Evolutionary conservation across 495 filamentous ascomycete species (phyloP), one percentile per base, ranked within the genome.

Genomic region (Rusavskia elegans): DNA sequence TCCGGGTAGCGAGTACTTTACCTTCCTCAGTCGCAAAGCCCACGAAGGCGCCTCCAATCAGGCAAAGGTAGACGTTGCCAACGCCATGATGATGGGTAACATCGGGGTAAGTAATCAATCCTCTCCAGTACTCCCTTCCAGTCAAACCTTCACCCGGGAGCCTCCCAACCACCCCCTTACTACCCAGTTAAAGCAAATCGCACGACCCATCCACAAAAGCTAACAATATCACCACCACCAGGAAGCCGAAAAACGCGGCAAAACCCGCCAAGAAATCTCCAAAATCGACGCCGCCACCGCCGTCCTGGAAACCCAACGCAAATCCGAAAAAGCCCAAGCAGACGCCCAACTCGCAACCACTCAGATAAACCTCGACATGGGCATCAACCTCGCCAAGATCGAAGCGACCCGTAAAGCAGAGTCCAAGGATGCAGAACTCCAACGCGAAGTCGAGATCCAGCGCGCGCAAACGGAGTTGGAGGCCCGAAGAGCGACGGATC

Each of bases 21-120:
- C 80, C 29, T 82, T 80, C 23, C 75, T 89, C 5, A 82, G 79
- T 32, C 78, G 82, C 55, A 92, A 92, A 62, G 85, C 86, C 1
- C 83, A 87, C 57, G 86, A 92, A 61, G 85, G 84, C 21, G 86
- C 86, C 17, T 79, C 78, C 42, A 89, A 88, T 61, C 85, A 92
- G 61, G 76, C 76, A 21, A 79, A 83, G 59, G 78, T 88, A 55
- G 84, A 89, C 59, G 85, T 89, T 11, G 85, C 86, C 36, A 80
- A 87, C 57, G 86, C 86, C 3, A 75, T 85, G 48, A 82, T 87
- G 66, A 74, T 71, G 32, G 86, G 86, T 62, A 81, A 85, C 56
- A 82, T 89, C 29, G 86, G 86, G 37, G 50, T 52, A 52, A 3
- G 50, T 52, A 16, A 17, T n/a, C 16, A 2, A 42, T 27, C 2